Base-by-base conservation (phyloP, 2,329 filamentous ascomycete species). In the Pseudogymnoascus sp. region DNA sequence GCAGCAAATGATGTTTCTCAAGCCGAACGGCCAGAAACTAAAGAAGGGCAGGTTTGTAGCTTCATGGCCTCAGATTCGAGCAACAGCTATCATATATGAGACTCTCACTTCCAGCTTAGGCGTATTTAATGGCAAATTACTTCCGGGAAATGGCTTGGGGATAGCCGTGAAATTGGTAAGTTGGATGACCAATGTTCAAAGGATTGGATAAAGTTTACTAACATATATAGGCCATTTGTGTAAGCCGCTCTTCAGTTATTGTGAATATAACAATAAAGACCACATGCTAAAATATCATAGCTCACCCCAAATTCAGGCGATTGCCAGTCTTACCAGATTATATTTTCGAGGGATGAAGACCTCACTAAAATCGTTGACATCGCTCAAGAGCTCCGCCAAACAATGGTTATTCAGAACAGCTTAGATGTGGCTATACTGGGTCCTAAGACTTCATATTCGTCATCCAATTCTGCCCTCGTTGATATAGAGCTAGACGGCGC, bases 91-190 rank as follows among this genome's bases (percentile, higher is more conserved):
- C 10, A 22, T 22, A 11, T 8, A 14, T 5, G 2, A 41, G 38
- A 2, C 16, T 11, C 8, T 77, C 67, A 71, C 73, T 59, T 74
- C 77, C 62, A 72, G 73, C 1, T 78, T 77, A 64, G 76, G 77
- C 0, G 76, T 76, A 0, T 71, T 73, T 11, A 70, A 74, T 22
- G 75, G 78, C 64, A 79, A 79, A 1, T 75, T 84, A 12, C 84
- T 84, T 66, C 76, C 78, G 0, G 81, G 84, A 68, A 78, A 76
- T 19, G 82, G 79, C 64, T 74, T 82, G 11, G 82, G 81, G 33
- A 79, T 84, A 37, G 78, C 82, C 6, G 80, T 79, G 2, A 83
- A 84, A 70, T 80, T 84, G 76, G 82, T 81, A 1, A 74, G 83
- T 66, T 71, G 71, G 10, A 11, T 33, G 40, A 12, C 38, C 5